Evolutionary conservation across 176 grass and related monocot species (phyloP).

Genomic region (Rhynchospora pubera): DNA sequence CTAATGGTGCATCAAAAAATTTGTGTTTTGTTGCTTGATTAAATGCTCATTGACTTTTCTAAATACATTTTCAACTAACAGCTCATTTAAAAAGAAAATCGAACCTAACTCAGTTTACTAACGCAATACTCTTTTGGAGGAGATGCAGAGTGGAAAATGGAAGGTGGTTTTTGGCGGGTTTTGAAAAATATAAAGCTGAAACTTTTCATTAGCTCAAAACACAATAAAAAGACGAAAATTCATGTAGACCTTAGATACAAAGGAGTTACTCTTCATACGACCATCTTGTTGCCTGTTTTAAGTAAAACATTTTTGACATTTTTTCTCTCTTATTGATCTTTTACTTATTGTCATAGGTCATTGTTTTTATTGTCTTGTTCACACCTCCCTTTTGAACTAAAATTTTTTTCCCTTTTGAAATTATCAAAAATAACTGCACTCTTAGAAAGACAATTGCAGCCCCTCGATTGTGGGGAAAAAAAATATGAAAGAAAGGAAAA

Average conservation of each 20-base stretch:
- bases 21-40: background rate
- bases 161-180: too few relatives aligned
- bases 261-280: background rate
- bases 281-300: background rate
- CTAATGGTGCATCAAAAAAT: background rate
- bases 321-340: background rate
- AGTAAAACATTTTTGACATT: background rate
- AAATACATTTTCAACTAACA: background rate
- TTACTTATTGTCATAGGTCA: background rate
- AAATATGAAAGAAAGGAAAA: too few relatives aligned
- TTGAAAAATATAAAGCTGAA: too few relatives aligned
- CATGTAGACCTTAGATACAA: background rate
- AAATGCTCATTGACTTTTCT: background rate
- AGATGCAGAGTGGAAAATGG: too few relatives aligned
- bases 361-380: background rate
- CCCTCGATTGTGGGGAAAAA: too few relatives aligned
- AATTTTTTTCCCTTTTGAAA: background rate
- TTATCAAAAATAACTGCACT: too few relatives aligned
- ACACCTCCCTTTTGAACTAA: background rate
- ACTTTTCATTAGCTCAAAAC: too few relatives aligned
- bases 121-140: too few relatives aligned
- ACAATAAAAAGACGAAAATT: too few relatives aligned
- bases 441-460: too few relatives aligned
- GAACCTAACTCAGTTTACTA: too few relatives aligned
- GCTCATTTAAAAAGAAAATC: background rate